Evolutionary conservation across 352 stramenopile species (phyloP), one percentile per base, ranked within the genome.

Genomic region (Pythium pectinolyticum): DNA sequence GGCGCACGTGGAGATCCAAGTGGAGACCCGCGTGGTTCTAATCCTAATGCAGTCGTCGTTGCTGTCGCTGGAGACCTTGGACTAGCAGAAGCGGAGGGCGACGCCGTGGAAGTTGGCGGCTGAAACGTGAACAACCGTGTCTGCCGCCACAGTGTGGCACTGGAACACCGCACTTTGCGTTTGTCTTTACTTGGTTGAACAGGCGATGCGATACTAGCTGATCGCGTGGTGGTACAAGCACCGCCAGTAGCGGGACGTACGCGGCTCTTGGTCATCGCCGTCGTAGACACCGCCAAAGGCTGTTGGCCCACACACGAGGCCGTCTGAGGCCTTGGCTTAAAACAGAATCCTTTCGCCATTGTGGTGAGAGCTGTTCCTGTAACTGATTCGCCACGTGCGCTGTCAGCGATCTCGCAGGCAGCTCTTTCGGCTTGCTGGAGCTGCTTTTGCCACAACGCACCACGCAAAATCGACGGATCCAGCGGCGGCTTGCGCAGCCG

Each of bases 101-200:
- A n/a, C n/a, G n/a, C n/a, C 49, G 11, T 3, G n/a, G 57, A n/a
- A 15, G 39, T 41, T 17, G 64, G 51, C 10, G 70, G 50, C 7
- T 70, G 54, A 25, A 88, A 66, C 22, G 78, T 77, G 32, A 80
- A 67, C 22, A 88, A 62, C 24, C 74, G 64, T 24, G 70, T 70
- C 55, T 85, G 78, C 30, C 78, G 74, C 54, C 72, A 74, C 56
- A 88, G 64, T 28, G 67, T 75, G 7, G 74, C 74, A 41, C 74
- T 84, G 24, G 69, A 82, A 20, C 75, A 85, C 5, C 69, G 74
- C 1, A 85, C 53, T 40, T 57, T 56, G n/a, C 5, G 20, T 25
- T 19, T 54, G 30, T 19, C 55, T 20, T 25, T 46, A 25, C 15
- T 50, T 12, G 41, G 8, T 48, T n/a, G n/a, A n/a, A n/a, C n/a